Evolutionary conservation across 495 filamentous ascomycete genomes (phyloP).

Genomic region (Letharia columbiana): DNA sequence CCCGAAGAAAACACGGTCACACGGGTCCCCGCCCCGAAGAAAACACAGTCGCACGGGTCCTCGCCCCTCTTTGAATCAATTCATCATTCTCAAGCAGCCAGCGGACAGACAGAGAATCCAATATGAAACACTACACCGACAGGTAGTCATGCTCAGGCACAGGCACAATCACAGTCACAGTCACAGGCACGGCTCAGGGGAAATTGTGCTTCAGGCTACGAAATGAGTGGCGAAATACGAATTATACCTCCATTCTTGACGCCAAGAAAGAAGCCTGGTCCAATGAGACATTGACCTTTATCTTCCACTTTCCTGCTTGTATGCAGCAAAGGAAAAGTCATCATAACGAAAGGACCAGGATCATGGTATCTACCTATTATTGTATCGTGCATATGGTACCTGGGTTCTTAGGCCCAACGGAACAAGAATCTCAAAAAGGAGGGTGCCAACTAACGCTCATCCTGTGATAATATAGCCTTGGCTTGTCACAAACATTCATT

Average conservation of each 20-base stretch:
- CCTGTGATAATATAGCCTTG: not conserved
- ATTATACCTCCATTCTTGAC: not conserved
- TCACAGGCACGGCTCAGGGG: not conserved
- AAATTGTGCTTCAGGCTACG: not conserved
- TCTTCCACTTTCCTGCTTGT: not conserved
- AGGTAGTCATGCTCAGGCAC: not conserved
- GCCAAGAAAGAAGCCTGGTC: not conserved
- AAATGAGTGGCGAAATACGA: not conserved
- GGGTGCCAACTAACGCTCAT: slow-evolving; percentile 10
- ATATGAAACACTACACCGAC: not conserved
- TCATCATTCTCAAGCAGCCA: not conserved
- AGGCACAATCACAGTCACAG: not conserved
- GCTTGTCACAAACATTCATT: not conserved
- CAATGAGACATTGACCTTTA: not conserved
- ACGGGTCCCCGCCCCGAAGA: not conserved
- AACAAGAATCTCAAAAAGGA: slow-evolving; percentile 4
- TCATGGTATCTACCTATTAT: not conserved
- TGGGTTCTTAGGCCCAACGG: slow-evolving; percentile 5
- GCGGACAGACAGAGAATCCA: not conserved
- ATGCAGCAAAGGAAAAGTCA: not conserved
- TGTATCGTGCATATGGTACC: slow-evolving; percentile 3
- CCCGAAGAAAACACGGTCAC: not conserved
- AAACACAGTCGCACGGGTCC: not conserved
- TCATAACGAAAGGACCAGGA: not conserved
- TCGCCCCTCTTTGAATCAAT: not conserved